Evolutionary conservation across 1,284 basidiomycete species (phyloP).

Genomic region (Trametes sp.): DNA sequence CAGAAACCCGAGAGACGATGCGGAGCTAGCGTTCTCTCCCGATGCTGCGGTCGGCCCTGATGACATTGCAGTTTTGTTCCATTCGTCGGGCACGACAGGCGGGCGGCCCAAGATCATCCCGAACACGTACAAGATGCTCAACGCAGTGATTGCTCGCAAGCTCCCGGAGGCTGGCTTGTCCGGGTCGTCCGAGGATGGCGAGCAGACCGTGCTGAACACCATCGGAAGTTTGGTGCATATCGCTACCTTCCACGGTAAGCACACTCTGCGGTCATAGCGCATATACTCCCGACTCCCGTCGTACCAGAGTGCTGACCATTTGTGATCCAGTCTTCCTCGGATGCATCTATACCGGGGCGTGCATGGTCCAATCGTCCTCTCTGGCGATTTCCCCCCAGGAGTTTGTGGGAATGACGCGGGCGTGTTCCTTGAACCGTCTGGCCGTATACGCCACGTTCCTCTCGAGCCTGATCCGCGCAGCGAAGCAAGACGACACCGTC

Average conservation of each 20-base stretch:
- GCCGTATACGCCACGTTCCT: constrained; percentile 27
- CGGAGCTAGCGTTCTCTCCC: neutral
- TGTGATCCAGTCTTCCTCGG: constrained; percentile 18
- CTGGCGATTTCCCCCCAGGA: constrained; percentile 20
- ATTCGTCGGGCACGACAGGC: constrained; percentile 29
- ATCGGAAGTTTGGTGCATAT: constrained; percentile 25
- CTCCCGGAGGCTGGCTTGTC: neutral
- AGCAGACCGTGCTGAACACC: constrained; percentile 19
- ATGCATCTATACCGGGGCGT: constrained; percentile 12
- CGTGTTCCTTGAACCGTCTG: constrained; percentile 18
- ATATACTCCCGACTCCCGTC: no score
- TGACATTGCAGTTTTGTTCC: constrained; percentile 25
- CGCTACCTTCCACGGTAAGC: constrained; percentile 24
- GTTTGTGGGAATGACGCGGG: constrained; percentile 19
- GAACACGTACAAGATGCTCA: constrained; percentile 24
- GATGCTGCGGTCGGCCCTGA: constrained; percentile 11
- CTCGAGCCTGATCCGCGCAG: constrained; percentile 19
- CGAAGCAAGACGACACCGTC: constrained; percentile 6
- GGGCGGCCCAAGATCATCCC: constrained; percentile 29
- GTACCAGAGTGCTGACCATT: neutral
- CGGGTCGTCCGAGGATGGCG: neutral
- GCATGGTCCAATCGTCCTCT: constrained; percentile 25
- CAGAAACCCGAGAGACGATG: neutral
- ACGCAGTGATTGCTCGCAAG: constrained; percentile 13
- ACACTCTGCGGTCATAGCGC: no score